Conservation (phyloP, 495 filamentous ascomycete genomes). For the Xeromyces bisporus region DNA sequence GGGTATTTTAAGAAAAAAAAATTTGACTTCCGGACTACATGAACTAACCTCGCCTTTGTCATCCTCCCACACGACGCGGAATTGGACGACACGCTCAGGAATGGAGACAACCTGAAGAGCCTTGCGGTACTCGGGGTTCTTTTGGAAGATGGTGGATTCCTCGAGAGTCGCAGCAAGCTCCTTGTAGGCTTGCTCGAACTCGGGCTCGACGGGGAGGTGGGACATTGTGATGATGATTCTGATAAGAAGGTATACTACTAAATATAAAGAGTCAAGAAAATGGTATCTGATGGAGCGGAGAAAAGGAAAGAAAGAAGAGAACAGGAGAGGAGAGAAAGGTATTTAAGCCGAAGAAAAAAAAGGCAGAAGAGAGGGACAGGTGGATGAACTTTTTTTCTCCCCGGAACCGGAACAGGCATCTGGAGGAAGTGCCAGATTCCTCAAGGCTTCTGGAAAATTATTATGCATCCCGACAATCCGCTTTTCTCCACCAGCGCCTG, state of each 20-base stretch:
- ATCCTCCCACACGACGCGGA: slow-evolving; percentile 93
- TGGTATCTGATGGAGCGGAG: neutral
- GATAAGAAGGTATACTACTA: neutral
- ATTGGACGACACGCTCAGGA: slow-evolving; percentile 92
- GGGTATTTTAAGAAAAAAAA: too few species aligned
- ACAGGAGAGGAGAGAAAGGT: too few species aligned
- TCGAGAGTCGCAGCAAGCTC: slow-evolving; percentile 91
- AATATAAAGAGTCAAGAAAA: neutral
- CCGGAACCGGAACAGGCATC: too few species aligned
- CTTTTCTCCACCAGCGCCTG: neutral
- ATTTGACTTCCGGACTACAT: too few species aligned
- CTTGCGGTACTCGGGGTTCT: slow-evolving; percentile 84
- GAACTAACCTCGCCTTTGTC: slow-evolving; percentile 46
- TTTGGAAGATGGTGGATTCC: slow-evolving; percentile 79
- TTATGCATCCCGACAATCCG: too few species aligned
- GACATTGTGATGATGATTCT: slow-evolving; percentile 42
- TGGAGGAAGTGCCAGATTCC: too few species aligned
- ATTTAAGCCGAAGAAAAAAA: slow-evolving; percentile 2
- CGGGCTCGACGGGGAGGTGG: slow-evolving; percentile 74
- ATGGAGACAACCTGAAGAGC: slow-evolving; percentile 77
- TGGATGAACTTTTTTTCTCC: slow-evolving; percentile 7
- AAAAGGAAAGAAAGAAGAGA: slow-evolving; percentile 1
- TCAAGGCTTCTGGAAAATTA: too few species aligned
- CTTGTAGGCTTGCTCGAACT: slow-evolving; percentile 98
- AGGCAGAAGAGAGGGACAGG: slow-evolving; percentile 3